phyloP scores from a whole-genome alignment of 805 yeast species.

The Hanseniaspora clermontiae region DNA sequence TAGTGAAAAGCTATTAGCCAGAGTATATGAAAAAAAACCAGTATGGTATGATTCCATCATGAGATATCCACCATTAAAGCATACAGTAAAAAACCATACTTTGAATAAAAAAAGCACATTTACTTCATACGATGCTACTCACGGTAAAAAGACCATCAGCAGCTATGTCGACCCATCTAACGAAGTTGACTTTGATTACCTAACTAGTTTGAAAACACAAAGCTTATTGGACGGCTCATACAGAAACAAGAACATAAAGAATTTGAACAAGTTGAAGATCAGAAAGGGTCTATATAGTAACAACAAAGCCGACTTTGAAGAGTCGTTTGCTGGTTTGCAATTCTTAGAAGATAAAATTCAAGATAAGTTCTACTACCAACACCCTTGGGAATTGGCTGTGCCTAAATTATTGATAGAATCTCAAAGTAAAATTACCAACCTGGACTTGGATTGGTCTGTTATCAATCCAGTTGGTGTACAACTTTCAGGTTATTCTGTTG shows the following conservation, averaged over 20 bases:
- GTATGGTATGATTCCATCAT: slow-evolving; percentile 84
- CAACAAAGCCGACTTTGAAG: background rate
- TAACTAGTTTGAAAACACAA: background rate
- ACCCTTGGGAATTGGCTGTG: slow-evolving; percentile 95
- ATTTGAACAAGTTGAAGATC: background rate
- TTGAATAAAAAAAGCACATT: slow-evolving; percentile 7
- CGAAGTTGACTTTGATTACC: background rate
- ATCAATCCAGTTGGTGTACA: slow-evolving; percentile 61
- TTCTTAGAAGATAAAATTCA: slow-evolving; percentile 63
- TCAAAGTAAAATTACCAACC: slow-evolving; percentile 46
- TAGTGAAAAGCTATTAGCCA: slow-evolving; percentile 23
- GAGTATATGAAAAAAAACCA: slow-evolving; percentile 42
- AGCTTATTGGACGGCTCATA: background rate
- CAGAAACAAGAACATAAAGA: slow-evolving; percentile 11
- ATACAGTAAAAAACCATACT: background rate
- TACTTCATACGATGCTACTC: background rate
- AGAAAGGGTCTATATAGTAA: background rate
- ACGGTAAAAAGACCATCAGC: slow-evolving; percentile 7
- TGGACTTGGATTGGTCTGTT: slow-evolving; percentile 58
- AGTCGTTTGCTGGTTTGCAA: slow-evolving; percentile 16
- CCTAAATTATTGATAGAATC: slow-evolving; percentile 69
- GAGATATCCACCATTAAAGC: slow-evolving; percentile 55
- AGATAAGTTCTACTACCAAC: slow-evolving; percentile 72
- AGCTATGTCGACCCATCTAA: slow-evolving; percentile 9
- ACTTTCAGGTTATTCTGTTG: slow-evolving; percentile 81